Percentiles rank a stretch among this genome's conserved stretches.
Conservation (phyloP, 2,329 filamentous ascomycete species). For the Botrytis sinoallii region DNA sequence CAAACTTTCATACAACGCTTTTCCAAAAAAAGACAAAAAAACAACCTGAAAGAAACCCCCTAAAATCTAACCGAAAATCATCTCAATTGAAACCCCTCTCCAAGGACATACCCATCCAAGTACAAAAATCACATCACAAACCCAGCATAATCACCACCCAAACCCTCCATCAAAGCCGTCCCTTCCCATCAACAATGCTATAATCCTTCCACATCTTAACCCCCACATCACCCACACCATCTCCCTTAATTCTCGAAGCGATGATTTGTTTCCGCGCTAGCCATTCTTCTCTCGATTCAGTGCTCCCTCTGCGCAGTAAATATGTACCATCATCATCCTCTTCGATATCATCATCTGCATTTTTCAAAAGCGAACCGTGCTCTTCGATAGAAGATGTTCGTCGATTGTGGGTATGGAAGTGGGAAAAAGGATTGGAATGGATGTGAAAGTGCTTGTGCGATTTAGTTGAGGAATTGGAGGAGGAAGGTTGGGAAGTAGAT, state of each 20-base stretch:
- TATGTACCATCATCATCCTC: slow-evolving; percentile 11
- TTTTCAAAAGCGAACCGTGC: background rate
- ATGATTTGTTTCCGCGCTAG: slow-evolving; percentile 1
- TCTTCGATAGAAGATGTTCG: background rate
- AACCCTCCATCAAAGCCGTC: background rate
- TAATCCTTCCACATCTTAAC: background rate
- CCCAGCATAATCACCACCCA: background rate
- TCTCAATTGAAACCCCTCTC: background rate
- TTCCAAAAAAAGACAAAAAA: no score
- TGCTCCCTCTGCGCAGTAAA: slow-evolving; percentile 1
- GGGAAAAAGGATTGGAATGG: background rate
- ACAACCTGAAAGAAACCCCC: background rate
- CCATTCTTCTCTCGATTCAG: slow-evolving; percentile 14
- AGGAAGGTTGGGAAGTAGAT: background rate
- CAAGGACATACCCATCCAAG: background rate
- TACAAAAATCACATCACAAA: background rate
- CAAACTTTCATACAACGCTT: background rate
- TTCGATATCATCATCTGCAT: background rate
- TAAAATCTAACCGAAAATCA: background rate
- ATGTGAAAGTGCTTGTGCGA: background rate
- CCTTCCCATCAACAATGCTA: background rate
- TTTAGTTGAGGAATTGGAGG: background rate
- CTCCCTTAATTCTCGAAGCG: background rate
- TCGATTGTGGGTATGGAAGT: background rate
- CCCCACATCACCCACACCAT: background rate